A percentile compares a stretch with the other conserved stretches of the same genome.
Conservation (phyloP, 345 rosid species). For the Corymbia maculata region DNA sequence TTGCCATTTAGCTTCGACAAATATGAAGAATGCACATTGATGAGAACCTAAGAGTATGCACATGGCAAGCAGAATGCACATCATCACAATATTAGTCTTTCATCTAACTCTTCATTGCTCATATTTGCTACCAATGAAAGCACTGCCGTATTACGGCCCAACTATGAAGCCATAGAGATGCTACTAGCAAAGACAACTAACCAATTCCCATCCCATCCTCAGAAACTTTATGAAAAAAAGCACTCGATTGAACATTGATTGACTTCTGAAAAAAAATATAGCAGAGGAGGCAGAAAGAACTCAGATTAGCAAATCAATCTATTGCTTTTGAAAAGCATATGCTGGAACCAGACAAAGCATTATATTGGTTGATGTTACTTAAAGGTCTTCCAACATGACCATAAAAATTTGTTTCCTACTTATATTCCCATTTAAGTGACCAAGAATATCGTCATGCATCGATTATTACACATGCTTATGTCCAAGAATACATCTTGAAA, state of each 20-base stretch:
- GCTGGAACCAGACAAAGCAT: not conserved
- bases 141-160: not conserved
- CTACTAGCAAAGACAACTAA: not conserved
- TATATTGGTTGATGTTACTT: not conserved
- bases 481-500: not conserved
- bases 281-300: not conserved
- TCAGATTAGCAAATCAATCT: not conserved
- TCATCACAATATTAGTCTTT: not conserved
- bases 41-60: not conserved
- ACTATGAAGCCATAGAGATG: not conserved
- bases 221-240: not conserved
- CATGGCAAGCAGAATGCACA: not conserved
- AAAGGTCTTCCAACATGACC: not conserved
- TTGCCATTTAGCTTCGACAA: not conserved
- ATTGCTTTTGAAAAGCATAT: not conserved
- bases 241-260: not conserved
- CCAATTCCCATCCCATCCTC: not conserved
- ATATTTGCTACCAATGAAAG: not conserved
- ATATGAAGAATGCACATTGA: not conserved
- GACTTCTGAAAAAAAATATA: not conserved
- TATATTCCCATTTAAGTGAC: not conserved
- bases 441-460: not conserved
- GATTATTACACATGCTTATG: not conserved
- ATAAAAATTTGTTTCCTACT: not conserved
- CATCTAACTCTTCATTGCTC: not conserved